phyloP scores from a whole-genome alignment of 768 basidiomycete species.

The Russula compacta region DNA sequence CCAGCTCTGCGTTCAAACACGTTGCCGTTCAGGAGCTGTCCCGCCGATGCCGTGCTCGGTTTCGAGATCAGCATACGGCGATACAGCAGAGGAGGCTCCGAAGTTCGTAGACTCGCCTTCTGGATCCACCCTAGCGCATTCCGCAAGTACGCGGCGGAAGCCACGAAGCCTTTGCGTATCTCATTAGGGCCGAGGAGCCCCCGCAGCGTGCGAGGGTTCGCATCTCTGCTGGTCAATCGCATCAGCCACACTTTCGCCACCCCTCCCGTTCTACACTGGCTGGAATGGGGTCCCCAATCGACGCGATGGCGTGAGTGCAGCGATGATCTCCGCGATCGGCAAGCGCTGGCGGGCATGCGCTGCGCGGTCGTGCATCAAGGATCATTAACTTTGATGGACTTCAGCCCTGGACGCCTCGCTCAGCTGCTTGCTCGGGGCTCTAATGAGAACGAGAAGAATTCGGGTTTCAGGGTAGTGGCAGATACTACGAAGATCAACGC shows the following conservation, averaged over 20 bases:
- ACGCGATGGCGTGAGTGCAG: constrained; percentile 11
- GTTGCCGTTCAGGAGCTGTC: constrained; percentile 8
- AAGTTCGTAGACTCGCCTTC: constrained; percentile 4
- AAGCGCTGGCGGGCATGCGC: constrained; percentile 12
- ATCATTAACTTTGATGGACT: constrained; percentile 12
- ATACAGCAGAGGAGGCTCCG: not conserved
- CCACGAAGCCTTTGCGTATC: not conserved
- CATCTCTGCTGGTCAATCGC: not conserved
- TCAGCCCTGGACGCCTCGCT: constrained; percentile 9
- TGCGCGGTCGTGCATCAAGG: constrained; percentile 10
- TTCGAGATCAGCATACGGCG: constrained; percentile 10
- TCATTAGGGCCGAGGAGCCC: not conserved
- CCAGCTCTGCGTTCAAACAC: not conserved
- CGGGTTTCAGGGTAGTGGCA: not conserved
- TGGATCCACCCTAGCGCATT: constrained; percentile 6
- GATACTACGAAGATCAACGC: not conserved
- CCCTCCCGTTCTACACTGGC: constrained; percentile 4
- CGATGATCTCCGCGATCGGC: constrained; percentile 9
- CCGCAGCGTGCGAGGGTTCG: not conserved
- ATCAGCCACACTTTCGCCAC: not conserved
- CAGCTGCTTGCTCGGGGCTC: not conserved
- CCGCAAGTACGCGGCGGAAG: constrained; percentile 1
- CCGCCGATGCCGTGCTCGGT: constrained; percentile 6
- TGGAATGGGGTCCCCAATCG: constrained; percentile 10
- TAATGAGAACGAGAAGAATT: not conserved